A percentile compares a stretch with the other conserved stretches of the same genome.
Evolutionary conservation across 2,329 filamentous ascomycete genomes (phyloP).

Genomic region (Ascochyta clinopodiicola): DNA sequence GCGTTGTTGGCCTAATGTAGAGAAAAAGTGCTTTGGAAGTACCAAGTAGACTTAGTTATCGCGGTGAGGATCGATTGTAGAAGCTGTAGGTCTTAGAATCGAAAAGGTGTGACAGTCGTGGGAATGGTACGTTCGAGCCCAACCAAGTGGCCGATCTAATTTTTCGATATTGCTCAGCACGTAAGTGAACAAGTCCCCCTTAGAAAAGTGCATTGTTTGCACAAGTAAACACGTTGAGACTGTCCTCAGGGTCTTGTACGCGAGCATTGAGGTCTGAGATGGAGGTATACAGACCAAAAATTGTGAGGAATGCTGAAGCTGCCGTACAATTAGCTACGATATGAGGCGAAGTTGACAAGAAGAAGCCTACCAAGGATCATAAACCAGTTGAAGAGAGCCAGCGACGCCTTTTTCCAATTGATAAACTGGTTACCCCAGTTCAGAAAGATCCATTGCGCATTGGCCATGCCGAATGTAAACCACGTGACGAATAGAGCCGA

Average conservation of each 20-base stretch:
- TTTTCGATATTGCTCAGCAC: too few relatives aligned
- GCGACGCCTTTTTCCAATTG: constrained; percentile 23
- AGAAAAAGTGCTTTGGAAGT: too few relatives aligned
- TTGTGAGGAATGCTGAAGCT: constrained; percentile 9
- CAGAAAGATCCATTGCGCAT: constrained; percentile 29
- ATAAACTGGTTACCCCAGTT: constrained; percentile 49
- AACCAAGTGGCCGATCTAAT: too few relatives aligned
- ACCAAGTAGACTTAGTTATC: too few relatives aligned
- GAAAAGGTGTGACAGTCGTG: too few relatives aligned
- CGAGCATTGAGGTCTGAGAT: constrained; percentile 7
- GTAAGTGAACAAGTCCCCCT: background rate
- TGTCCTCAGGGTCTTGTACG: constrained; percentile 4
- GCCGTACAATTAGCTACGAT: background rate
- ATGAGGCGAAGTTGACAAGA: too few relatives aligned
- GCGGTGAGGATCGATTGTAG: too few relatives aligned
- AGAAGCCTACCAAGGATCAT: constrained; percentile 8
- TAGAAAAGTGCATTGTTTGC: constrained; percentile 8
- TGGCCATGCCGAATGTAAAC: constrained; percentile 58
- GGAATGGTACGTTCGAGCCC: too few relatives aligned
- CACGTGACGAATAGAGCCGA: constrained; percentile 65
- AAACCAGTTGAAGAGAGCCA: constrained; percentile 21
- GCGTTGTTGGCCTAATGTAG: too few relatives aligned
- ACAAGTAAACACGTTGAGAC: constrained; percentile 8
- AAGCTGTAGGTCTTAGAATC: too few relatives aligned
- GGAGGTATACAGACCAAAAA: constrained; percentile 9